Percentiles rank a stretch among this genome's conserved stretches.
phyloP scores from a whole-genome alignment of 768 basidiomycete species.

The Suillus alpinus region DNA sequence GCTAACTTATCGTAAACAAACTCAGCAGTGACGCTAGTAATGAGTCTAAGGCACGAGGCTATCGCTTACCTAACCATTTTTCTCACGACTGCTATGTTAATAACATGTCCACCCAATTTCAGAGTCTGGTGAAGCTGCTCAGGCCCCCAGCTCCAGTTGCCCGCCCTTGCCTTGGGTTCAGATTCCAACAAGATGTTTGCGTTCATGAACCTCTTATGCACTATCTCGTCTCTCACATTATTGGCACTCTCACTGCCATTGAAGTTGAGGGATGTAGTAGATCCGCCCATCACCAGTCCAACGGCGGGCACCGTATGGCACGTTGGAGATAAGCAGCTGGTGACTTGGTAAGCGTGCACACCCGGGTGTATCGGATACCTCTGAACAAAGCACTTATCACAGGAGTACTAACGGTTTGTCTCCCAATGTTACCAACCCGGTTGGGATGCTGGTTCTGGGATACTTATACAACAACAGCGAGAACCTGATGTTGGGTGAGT shows the following conservation, averaged over 20 bases:
- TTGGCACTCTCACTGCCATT: constrained; percentile 32
- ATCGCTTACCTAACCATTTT: neutral
- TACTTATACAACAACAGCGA: constrained; percentile 26
- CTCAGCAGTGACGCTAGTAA: too few relatives aligned
- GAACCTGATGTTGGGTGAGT: constrained; percentile 29
- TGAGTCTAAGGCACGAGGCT: neutral
- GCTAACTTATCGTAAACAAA: too few relatives aligned
- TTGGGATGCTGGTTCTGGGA: constrained; percentile 30
- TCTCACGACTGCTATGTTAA: constrained; percentile 1
- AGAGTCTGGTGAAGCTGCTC: neutral
- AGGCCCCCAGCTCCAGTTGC: neutral
- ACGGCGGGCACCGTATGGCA: constrained; percentile 41
- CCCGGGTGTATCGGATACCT: constrained; percentile 26
- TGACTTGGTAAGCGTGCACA: constrained; percentile 45
- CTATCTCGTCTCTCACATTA: constrained; percentile 17
- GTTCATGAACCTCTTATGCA: constrained; percentile 24
- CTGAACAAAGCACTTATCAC: constrained; percentile 42
- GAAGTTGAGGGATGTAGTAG: constrained; percentile 41
- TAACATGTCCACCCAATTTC: neutral
- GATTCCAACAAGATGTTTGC: neutral
- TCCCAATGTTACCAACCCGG: constrained; percentile 26
- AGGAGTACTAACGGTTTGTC: constrained; percentile 23
- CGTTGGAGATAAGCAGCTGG: constrained; percentile 41
- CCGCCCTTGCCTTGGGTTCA: neutral
- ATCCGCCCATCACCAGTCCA: constrained; percentile 47